These are phyloP conservation scores for Suillus bovinus DNA, from an alignment of 768 basidiomycete genomes.

Conservation along the genomic window DNA sequence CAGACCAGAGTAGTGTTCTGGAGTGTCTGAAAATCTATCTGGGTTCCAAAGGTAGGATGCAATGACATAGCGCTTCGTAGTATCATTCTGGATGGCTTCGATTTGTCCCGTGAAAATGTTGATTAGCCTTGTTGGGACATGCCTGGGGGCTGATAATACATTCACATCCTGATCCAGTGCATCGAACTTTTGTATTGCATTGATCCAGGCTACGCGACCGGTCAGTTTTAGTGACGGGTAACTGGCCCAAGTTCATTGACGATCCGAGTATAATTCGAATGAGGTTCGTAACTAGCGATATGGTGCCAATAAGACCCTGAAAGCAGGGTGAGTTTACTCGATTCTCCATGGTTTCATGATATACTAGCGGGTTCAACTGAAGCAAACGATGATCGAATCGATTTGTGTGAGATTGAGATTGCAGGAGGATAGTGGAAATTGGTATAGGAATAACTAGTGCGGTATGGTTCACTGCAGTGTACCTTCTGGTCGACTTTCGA, in stretches of 20 bases:
- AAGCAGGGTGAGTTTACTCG: not conserved
- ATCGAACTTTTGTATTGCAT: not conserved
- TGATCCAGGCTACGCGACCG: not conserved
- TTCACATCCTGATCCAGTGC: not conserved
- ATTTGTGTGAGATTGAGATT: not conserved
- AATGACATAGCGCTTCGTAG: not conserved
- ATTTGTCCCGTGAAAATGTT: conserved; percentile 1
- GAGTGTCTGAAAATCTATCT: not conserved
- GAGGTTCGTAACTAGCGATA: not conserved
- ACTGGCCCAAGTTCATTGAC: not conserved
- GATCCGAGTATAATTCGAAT: not conserved
- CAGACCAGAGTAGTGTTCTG: not conserved
- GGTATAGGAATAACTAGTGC: not conserved
- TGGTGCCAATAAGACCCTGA: not conserved
- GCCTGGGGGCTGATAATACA: not conserved
- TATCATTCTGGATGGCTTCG: not conserved
- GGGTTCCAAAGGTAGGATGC: conserved; percentile 5
- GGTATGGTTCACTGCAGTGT: not conserved
- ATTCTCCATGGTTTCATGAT: not conserved
- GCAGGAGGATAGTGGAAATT: not conserved
- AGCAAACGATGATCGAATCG: not conserved
- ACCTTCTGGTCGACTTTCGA: not conserved
- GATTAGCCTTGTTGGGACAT: not conserved
- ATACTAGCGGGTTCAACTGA: too few relatives aligned
- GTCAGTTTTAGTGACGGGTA: not conserved